These are phyloP conservation scores for Mikania micrantha DNA, from an alignment of 129 eudicot species.

Conservation along the genomic window DNA sequence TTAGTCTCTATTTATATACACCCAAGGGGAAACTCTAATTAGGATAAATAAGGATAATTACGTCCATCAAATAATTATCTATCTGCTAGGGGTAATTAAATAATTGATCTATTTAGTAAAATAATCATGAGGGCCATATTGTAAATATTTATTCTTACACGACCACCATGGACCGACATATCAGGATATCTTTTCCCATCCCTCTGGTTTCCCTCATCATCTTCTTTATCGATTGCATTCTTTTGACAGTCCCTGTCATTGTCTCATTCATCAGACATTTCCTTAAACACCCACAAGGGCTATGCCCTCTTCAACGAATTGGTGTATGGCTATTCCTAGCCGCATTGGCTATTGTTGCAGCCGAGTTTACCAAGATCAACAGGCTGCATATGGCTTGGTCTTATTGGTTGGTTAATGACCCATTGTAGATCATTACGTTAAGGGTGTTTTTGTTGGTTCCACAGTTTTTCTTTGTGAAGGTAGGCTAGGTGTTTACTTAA, in stretches of 20 bases:
- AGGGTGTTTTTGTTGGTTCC: constrained; percentile 74
- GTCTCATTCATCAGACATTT: constrained; percentile 39
- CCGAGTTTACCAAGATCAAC: constrained; percentile 60
- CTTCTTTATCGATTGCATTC: constrained; percentile 66
- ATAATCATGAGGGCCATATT: too few relatives aligned
- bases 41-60: too few relatives aligned
- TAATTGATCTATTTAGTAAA: too few relatives aligned
- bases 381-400: constrained; percentile 33
- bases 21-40: too few relatives aligned
- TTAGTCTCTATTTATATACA: too few relatives aligned
- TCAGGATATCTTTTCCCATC: constrained; percentile 54
- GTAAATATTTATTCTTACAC: too few relatives aligned
- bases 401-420: constrained; percentile 39
- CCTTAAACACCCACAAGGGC: constrained; percentile 59
- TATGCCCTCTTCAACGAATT: constrained; percentile 68
- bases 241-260: constrained; percentile 58
- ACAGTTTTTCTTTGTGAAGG: constrained; percentile 69
- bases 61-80: too few relatives aligned
- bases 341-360: constrained; percentile 56
- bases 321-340: constrained; percentile 57
- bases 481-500: constrained; percentile 77
- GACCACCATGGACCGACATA: constrained; percentile 80
- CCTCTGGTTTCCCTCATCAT: constrained; percentile 75
- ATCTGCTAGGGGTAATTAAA: too few relatives aligned
- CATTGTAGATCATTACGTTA: constrained; percentile 27